Percentiles rank a stretch among this genome's conserved stretches.
Conservation (phyloP, 2,329 filamentous ascomycete species). For the Neopestalotiopsis sp. region DNA sequence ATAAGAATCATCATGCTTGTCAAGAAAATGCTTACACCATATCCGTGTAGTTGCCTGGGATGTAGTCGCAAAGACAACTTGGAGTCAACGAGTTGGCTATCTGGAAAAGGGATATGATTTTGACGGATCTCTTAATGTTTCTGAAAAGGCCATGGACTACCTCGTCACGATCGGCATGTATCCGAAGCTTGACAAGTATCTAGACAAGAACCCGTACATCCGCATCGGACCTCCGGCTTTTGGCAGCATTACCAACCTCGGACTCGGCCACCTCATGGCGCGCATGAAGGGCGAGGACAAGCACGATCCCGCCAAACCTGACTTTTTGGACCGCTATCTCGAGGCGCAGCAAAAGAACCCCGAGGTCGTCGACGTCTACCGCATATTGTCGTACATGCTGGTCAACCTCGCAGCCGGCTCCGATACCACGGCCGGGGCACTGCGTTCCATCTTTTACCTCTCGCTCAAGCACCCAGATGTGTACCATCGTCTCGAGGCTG, state of each 20-base stretch:
- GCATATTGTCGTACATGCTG: constrained; percentile 32
- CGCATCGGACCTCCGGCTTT: constrained; percentile 16
- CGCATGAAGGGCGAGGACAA: constrained; percentile 14
- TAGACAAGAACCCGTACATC: constrained; percentile 43
- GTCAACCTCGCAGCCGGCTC: constrained; percentile 22
- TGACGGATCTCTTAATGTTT: constrained; percentile 40
- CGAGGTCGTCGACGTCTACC: constrained; percentile 34
- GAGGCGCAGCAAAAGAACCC: constrained; percentile 32
- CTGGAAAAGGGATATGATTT: constrained; percentile 44
- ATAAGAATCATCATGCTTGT: not conserved
- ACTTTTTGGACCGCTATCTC: constrained; percentile 35
- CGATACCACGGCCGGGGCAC: constrained; percentile 26
- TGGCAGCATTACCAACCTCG: not conserved
- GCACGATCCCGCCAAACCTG: constrained; percentile 11
- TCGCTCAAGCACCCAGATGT: constrained; percentile 35
- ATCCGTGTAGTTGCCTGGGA: constrained; percentile 41
- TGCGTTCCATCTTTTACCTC: constrained; percentile 39
- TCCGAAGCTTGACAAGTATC: constrained; percentile 39
- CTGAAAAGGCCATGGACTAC: constrained; percentile 41
- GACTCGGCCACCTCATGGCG: constrained; percentile 10
- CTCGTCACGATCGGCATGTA: constrained; percentile 34
- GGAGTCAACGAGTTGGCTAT: constrained; percentile 47
- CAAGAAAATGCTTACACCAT: not conserved
- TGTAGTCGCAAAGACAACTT: constrained; percentile 48
- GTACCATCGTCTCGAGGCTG: constrained; percentile 32